These are phyloP conservation scores for Scleromitrula shiraiana DNA, from an alignment of 2,329 filamentous ascomycete genomes.

Conservation along the genomic window DNA sequence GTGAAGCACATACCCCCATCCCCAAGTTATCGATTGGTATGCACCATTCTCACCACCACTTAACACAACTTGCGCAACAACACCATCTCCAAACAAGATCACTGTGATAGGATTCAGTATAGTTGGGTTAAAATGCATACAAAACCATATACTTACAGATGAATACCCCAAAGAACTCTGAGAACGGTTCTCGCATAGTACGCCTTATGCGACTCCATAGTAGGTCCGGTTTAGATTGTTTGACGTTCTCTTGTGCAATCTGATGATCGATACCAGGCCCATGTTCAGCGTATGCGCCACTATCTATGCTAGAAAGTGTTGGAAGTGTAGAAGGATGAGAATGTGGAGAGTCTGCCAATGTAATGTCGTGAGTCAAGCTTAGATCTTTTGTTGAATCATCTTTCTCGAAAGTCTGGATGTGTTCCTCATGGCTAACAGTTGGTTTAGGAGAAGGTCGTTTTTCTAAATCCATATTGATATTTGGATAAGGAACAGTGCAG, in stretches of 20 bases:
- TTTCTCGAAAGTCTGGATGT: background rate
- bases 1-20: slow-evolving; percentile 22
- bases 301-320: background rate
- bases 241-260: slow-evolving; percentile 25
- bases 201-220: slow-evolving; percentile 21
- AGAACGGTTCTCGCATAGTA: slow-evolving; percentile 35
- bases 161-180: slow-evolving; percentile 63
- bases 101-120: slow-evolving; percentile 29
- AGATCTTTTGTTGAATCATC: too few relatives aligned
- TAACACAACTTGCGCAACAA: slow-evolving; percentile 61
- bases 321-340: background rate
- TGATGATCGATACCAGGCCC: slow-evolving; percentile 29
- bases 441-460: background rate
- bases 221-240: slow-evolving; percentile 20
- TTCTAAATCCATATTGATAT: background rate
- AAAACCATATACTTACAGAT: slow-evolving; percentile 35
- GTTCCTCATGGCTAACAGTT: background rate
- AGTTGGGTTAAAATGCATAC: background rate
- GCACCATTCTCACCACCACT: slow-evolving; percentile 17
- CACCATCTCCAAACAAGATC: slow-evolving; percentile 56
- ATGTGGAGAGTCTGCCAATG: too few relatives aligned
- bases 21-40: slow-evolving; percentile 27
- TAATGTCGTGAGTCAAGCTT: slow-evolving; percentile 1
- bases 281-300: slow-evolving; percentile 24
- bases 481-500: background rate